A percentile compares a stretch with the other conserved stretches of the same genome.
Conservation (phyloP, 2,329 filamentous ascomycete genomes). For the Coleophoma cylindrospora region DNA sequence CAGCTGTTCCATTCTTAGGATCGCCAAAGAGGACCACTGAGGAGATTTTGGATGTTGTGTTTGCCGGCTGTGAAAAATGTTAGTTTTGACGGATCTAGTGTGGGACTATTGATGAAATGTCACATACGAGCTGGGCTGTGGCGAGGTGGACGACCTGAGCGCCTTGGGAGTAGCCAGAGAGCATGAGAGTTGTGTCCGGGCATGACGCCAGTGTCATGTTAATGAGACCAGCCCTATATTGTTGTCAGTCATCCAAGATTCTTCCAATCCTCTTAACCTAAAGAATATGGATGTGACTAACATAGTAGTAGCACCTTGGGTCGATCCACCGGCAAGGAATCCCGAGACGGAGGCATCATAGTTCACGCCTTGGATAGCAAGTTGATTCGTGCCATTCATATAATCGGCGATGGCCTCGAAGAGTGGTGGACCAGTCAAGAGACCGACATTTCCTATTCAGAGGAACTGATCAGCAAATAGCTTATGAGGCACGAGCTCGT, state of each 20-base stretch:
- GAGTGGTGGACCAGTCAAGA: constrained; percentile 20
- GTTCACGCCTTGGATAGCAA: constrained; percentile 48
- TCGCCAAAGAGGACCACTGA: constrained; percentile 20
- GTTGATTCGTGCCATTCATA: constrained; percentile 34
- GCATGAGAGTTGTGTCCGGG: constrained; percentile 14
- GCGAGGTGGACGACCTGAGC: constrained; percentile 21
- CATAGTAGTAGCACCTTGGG: constrained; percentile 37
- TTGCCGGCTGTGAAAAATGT: constrained; percentile 2
- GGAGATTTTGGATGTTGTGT: constrained; percentile 13
- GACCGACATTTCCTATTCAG: constrained; percentile 19
- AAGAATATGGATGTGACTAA: background rate
- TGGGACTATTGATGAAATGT: too few species aligned
- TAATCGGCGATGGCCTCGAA: constrained; percentile 20
- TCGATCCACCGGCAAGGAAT: constrained; percentile 40
- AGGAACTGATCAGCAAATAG: background rate
- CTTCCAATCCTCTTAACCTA: too few species aligned
- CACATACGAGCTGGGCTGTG: background rate
- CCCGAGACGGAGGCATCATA: constrained; percentile 42
- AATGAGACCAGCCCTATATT: constrained; percentile 13
- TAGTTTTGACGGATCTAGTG: too few species aligned
- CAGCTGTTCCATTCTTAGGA: constrained; percentile 19
- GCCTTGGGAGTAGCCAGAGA: constrained; percentile 23
- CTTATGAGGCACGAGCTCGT: background rate
- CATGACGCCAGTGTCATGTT: constrained; percentile 14
- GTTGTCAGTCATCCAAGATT: background rate